phyloP scores from a whole-genome alignment of 1,139 yeast genomes.

The Candida tetrigidarum region DNA sequence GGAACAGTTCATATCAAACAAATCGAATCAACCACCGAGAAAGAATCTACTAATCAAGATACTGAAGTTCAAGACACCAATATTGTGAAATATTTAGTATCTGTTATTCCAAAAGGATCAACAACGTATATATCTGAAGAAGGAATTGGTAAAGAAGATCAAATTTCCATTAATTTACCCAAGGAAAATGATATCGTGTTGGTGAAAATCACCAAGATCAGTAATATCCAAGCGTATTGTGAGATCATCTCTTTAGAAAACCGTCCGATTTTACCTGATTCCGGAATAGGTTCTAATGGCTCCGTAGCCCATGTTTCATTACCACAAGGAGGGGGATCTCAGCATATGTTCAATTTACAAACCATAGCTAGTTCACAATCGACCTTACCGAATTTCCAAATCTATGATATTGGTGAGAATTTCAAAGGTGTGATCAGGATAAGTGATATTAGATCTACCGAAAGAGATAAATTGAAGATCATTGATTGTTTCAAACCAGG shows the following conservation, averaged over 20 bases:
- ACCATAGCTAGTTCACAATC: constrained; percentile 52
- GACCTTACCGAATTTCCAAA: constrained; percentile 37
- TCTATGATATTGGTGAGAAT: constrained; percentile 83
- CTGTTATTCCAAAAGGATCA: constrained; percentile 31
- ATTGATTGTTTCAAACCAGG: constrained; percentile 87
- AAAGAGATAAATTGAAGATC: constrained; percentile 83
- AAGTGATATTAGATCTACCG: constrained; percentile 90
- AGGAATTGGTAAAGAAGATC: neutral
- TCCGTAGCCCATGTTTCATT: constrained; percentile 42
- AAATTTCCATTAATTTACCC: constrained; percentile 62
- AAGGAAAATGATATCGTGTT: constrained; percentile 85
- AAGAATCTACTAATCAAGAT: neutral
- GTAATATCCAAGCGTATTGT: constrained; percentile 72
- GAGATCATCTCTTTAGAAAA: constrained; percentile 85
- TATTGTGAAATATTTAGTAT: constrained; percentile 25
- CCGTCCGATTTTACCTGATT: constrained; percentile 59
- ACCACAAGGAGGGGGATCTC: constrained; percentile 61
- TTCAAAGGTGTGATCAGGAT: constrained; percentile 87
- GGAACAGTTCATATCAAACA: constrained; percentile 55
- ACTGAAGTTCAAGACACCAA: neutral
- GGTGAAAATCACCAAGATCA: constrained; percentile 71
- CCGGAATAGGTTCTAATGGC: constrained; percentile 72
- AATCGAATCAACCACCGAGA: constrained; percentile 20
- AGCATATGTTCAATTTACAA: constrained; percentile 40
- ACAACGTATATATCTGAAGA: neutral